Conservation (phyloP, 257 asterid species). For the Lavandula angustifolia region DNA sequence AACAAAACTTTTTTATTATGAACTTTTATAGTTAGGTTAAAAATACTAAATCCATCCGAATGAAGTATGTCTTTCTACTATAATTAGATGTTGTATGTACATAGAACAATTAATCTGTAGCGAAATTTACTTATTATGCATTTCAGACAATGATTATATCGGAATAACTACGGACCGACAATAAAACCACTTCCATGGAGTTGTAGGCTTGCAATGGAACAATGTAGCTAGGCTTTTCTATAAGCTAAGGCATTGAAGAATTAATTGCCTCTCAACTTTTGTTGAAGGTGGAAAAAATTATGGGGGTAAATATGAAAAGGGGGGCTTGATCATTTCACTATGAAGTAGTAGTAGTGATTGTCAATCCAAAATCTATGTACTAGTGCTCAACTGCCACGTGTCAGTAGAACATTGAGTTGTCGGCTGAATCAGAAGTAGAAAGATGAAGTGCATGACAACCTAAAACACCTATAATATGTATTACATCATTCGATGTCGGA, state of each 20-base stretch:
- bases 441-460: constrained; percentile 46
- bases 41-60: too few species aligned
- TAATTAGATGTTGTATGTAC: too few species aligned
- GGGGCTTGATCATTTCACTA: not conserved
- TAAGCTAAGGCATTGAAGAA: constrained; percentile 7
- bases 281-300: constrained; percentile 20
- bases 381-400: constrained; percentile 17
- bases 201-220: not conserved
- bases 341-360: not conserved
- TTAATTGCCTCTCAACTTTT: constrained; percentile 26
- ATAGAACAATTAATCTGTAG: too few species aligned
- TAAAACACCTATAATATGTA: constrained; percentile 33
- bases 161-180: too few species aligned
- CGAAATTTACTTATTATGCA: too few species aligned
- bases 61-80: too few species aligned
- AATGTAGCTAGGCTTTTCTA: not conserved
- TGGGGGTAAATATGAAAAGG: not conserved
- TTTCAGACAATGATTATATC: too few species aligned
- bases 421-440: constrained; percentile 25
- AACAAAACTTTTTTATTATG: too few species aligned
- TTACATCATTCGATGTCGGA: constrained; percentile 26
- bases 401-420: constrained; percentile 23
- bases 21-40: too few species aligned
- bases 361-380: constrained; percentile 23
- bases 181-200: not conserved